These are phyloP conservation scores for Globisporangium ultimum DNA, from an alignment of 352 stramenopile genomes.

Conservation along the genomic window DNA sequence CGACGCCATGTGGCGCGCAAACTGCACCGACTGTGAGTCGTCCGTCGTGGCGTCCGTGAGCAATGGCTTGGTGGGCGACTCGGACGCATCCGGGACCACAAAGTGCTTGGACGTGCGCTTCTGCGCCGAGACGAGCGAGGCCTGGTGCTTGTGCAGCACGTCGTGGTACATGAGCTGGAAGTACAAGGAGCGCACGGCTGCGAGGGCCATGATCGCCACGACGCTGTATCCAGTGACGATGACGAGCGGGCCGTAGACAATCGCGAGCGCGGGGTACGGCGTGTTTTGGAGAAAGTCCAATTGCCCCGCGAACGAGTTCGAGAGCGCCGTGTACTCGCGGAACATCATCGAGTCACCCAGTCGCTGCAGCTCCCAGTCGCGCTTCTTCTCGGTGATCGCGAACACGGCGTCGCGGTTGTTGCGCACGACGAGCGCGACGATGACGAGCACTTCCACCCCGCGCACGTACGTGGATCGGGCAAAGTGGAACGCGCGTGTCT, in stretches of 20 bases:
- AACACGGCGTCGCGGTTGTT: constrained; percentile 7
- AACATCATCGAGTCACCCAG: constrained; percentile 20
- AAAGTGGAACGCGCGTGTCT: constrained; percentile 23
- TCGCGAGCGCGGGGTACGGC: constrained; percentile 2
- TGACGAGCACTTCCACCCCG: constrained; percentile 26
- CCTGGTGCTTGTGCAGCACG: constrained; percentile 11
- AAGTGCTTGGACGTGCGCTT: constrained; percentile 12
- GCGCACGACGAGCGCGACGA: constrained; percentile 11
- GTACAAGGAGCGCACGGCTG: constrained; percentile 19
- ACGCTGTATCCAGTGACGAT: constrained; percentile 14
- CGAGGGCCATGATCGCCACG: constrained; percentile 17
- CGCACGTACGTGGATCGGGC: constrained; percentile 31
- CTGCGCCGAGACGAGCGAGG: not conserved
- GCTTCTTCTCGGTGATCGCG: constrained; percentile 17
- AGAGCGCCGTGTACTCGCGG: constrained; percentile 15
- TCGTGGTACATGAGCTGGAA: constrained; percentile 11
- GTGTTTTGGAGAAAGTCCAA: constrained; percentile 18
- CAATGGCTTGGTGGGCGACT: constrained; percentile 10
- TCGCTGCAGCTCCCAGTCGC: constrained; percentile 15
- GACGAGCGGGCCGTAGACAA: constrained; percentile 22
- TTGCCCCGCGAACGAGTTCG: constrained; percentile 25
- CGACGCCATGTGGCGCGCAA: constrained; percentile 19
- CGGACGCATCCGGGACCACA: constrained; percentile 14
- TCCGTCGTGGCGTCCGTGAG: constrained; percentile 18
- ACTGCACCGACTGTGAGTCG: constrained; percentile 16